phyloP scores from a whole-genome alignment of 176 grass and related monocot species.

The Calamus simplicifolius region DNA sequence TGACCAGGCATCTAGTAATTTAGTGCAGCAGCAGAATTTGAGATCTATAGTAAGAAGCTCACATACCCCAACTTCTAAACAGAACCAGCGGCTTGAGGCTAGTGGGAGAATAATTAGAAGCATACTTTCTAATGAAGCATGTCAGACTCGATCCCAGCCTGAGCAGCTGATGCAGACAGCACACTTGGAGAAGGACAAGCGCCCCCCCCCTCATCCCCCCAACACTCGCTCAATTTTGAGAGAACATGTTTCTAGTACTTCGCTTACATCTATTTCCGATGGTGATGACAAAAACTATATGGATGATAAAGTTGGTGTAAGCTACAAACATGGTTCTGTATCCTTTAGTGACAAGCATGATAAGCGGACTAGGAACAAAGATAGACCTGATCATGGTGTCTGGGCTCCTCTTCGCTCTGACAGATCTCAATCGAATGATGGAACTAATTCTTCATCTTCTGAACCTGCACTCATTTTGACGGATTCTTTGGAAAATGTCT shows the following conservation, averaged over 20 bases:
- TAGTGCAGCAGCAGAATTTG: slow-evolving; percentile 34
- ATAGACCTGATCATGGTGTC: slow-evolving; percentile 76
- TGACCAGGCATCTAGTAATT: slow-evolving; percentile 39
- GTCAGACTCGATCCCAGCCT: slow-evolving; percentile 23
- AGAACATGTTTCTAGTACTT: slow-evolving; percentile 23
- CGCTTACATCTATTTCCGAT: slow-evolving; percentile 27
- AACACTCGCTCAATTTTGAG: slow-evolving; percentile 34
- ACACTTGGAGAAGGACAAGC: slow-evolving; percentile 54
- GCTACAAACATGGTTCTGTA: slow-evolving; percentile 36
- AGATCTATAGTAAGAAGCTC: slow-evolving; percentile 26
- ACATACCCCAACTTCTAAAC: slow-evolving; percentile 40
- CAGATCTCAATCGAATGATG: slow-evolving; percentile 34
- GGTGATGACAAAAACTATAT: slow-evolving; percentile 59
- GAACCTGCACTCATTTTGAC: slow-evolving; percentile 26
- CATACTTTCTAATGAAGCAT: slow-evolving; percentile 65
- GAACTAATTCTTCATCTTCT: slow-evolving; percentile 28
- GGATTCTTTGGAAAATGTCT: slow-evolving; percentile 36
- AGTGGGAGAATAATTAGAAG: slow-evolving; percentile 65
- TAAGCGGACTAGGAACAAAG: slow-evolving; percentile 72
- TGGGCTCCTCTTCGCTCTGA: slow-evolving; percentile 73
- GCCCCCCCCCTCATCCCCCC: slow-evolving; percentile 39
- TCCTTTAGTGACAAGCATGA: slow-evolving; percentile 51
- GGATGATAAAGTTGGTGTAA: slow-evolving; percentile 40
- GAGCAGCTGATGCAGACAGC: slow-evolving; percentile 38
- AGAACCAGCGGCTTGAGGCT: slow-evolving; percentile 37